A percentile compares a stretch with the other conserved stretches of the same genome.
Evolutionary conservation across 805 yeast genomes (phyloP).

Genomic region (Cyberlindnera euphorbiiphila): DNA sequence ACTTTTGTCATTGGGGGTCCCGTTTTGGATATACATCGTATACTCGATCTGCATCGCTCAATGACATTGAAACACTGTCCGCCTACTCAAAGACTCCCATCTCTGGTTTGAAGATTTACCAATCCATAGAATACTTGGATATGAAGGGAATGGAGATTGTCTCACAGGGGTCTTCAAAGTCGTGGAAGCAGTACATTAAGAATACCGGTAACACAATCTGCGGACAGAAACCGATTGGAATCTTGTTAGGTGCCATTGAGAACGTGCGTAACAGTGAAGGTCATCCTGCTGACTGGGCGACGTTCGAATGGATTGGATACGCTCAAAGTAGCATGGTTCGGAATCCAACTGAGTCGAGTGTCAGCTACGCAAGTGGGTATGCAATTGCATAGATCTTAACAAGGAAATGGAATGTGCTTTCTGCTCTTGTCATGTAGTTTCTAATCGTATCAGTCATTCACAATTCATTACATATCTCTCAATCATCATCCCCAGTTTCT

Average conservation of each 20-base stretch:
- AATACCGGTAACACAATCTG: constrained; percentile 86
- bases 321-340: constrained; percentile 64
- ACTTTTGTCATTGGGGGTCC: constrained; percentile 93
- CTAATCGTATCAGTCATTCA: neutral
- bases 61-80: constrained; percentile 17
- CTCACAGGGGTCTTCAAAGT: constrained; percentile 47
- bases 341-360: constrained; percentile 61
- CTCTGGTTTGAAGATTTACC: constrained; percentile 47
- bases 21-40: constrained; percentile 58
- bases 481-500: neutral
- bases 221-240: constrained; percentile 79
- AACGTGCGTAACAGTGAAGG: constrained; percentile 20
- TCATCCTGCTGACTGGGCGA: constrained; percentile 23
- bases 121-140: constrained; percentile 75
- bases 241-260: constrained; percentile 56
- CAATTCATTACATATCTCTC: neutral
- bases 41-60: constrained; percentile 27
- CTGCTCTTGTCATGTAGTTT: neutral
- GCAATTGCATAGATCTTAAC: constrained; percentile 13
- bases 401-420: neutral
- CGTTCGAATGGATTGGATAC: constrained; percentile 72
- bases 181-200: constrained; percentile 66
- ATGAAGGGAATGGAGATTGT: constrained; percentile 63
- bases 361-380: constrained; percentile 87
- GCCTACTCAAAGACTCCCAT: constrained; percentile 4